phyloP scores from a whole-genome alignment of 768 basidiomycete genomes.

The Xerocomellus intermedius region DNA sequence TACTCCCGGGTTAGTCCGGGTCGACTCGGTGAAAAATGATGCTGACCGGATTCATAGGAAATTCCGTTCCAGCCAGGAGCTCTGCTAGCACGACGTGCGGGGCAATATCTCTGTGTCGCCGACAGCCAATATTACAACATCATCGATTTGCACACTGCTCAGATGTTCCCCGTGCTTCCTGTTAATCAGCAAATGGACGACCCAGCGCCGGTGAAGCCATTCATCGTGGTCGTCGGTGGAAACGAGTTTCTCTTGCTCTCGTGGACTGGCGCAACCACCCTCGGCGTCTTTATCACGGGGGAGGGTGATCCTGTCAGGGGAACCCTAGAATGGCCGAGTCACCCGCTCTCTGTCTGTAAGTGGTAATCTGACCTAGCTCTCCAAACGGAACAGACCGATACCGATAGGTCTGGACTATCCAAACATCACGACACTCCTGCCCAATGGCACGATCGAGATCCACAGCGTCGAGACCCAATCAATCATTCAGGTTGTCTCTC shows the following conservation, averaged over 20 bases:
- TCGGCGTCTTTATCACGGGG: constrained; percentile 84
- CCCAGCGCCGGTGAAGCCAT: constrained; percentile 52
- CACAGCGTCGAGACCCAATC: constrained; percentile 76
- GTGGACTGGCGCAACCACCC: constrained; percentile 75
- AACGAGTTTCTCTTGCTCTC: constrained; percentile 85
- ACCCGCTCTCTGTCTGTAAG: constrained; percentile 77
- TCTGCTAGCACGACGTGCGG: constrained; percentile 58
- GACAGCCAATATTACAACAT: constrained; percentile 73
- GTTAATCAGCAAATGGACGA: constrained; percentile 64
- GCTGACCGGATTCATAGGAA: constrained; percentile 45
- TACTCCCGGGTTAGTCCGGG: constrained; percentile 54
- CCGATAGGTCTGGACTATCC: constrained; percentile 75
- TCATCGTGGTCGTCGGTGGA: constrained; percentile 70
- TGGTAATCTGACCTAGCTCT: constrained; percentile 13
- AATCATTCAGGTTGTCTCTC: constrained; percentile 66
- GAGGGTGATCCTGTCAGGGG: constrained; percentile 88
- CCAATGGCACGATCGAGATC: constrained; percentile 76
- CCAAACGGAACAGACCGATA: background rate
- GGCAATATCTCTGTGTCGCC: constrained; percentile 68
- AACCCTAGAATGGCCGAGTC: constrained; percentile 80
- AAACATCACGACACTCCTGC: constrained; percentile 73
- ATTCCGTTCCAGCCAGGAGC: constrained; percentile 64
- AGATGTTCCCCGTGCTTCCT: constrained; percentile 71
- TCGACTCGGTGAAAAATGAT: background rate
- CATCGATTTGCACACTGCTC: constrained; percentile 71